Evolutionary conservation across 2,329 filamentous ascomycete genomes (phyloP).

Genomic region (Penicillium sp.): DNA sequence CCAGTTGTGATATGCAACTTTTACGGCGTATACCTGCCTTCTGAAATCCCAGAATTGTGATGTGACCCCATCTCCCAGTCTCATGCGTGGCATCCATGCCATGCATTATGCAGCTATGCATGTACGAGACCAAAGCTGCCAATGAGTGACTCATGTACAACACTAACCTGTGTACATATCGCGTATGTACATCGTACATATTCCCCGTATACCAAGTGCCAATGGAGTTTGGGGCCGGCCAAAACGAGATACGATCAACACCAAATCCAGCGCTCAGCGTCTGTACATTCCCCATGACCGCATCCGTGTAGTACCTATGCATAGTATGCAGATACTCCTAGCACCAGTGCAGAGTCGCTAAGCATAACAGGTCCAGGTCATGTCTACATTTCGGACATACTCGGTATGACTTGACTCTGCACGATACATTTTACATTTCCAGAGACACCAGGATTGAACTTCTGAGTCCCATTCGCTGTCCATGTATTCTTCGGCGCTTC

Average conservation of each 20-base stretch:
- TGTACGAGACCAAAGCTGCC: not conserved
- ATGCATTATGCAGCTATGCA: constrained; percentile 7
- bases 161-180: not conserved
- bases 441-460: too few species aligned
- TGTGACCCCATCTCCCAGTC: not conserved
- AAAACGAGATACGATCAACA: not conserved
- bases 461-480: too few species aligned
- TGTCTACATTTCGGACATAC: not conserved
- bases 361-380: not conserved
- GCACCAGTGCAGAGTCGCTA: not conserved
- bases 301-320: too few species aligned
- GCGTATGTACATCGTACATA: not conserved
- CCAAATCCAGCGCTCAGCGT: not conserved
- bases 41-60: not conserved
- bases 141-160: not conserved
- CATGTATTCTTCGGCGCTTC: too few species aligned
- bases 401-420: too few species aligned
- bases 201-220: not conserved
- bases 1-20: not conserved
- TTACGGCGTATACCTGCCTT: not conserved
- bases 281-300: too few species aligned
- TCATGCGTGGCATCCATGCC: not conserved
- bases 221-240: not conserved
- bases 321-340: not conserved
- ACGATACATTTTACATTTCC: not conserved